Percentiles rank a stretch among this genome's conserved stretches.
These are phyloP conservation scores for Suillus plorans DNA, from an alignment of 768 basidiomycete species.

Conservation along the genomic window DNA sequence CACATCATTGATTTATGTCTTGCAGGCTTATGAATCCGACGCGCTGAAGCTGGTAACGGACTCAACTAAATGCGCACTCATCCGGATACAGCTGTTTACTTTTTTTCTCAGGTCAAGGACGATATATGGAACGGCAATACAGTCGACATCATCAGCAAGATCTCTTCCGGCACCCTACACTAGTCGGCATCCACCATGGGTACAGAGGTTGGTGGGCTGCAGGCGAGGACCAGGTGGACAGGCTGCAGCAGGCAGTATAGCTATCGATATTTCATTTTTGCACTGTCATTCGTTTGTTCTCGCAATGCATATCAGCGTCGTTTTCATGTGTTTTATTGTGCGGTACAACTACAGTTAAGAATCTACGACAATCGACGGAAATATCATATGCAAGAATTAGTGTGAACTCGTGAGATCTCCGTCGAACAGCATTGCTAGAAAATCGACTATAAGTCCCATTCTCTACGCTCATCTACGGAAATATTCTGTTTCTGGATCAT, in stretches of 20 bases:
- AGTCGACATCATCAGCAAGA: neutral
- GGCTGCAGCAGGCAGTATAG: too few species aligned
- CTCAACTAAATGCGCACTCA: neutral
- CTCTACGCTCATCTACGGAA: neutral
- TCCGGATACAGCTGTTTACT: neutral
- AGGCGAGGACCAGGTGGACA: too few species aligned
- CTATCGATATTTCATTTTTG: too few species aligned
- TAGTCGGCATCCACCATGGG: too few species aligned
- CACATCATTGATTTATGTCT: neutral
- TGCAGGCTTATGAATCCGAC: neutral
- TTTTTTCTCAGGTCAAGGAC: neutral
- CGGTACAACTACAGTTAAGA: neutral
- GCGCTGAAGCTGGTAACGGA: neutral
- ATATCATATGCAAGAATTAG: neutral
- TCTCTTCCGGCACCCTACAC: too few species aligned
- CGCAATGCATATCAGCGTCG: neutral
- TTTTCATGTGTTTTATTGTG: neutral
- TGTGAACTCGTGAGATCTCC: neutral
- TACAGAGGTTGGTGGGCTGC: too few species aligned
- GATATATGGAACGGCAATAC: neutral
- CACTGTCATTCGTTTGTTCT: too few species aligned
- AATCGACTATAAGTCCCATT: neutral
- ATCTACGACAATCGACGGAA: neutral
- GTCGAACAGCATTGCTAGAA: neutral
- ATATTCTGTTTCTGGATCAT: neutral